Percentiles rank a stretch among this genome's conserved stretches.
phyloP scores from a whole-genome alignment of 2,329 filamentous ascomycete species.

The Metarhizium robertsii region DNA sequence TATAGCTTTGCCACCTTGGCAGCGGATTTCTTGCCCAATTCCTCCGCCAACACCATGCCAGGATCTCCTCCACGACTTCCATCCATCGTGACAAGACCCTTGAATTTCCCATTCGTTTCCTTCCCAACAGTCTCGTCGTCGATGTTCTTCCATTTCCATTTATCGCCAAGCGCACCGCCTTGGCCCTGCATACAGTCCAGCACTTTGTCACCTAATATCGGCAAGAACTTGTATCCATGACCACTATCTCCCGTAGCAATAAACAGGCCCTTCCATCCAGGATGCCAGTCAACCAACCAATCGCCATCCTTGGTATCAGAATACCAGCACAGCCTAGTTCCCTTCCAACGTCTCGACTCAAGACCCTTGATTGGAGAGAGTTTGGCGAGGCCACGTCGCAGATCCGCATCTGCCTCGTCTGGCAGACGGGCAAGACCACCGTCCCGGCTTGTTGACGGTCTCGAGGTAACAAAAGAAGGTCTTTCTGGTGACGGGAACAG shows the following conservation, averaged over 20 bases:
- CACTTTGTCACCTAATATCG: slow-evolving; percentile 54
- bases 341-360: slow-evolving; percentile 48
- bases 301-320: slow-evolving; percentile 63
- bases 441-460: slow-evolving; percentile 25
- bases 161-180: slow-evolving; percentile 41
- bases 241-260: slow-evolving; percentile 55
- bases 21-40: slow-evolving; percentile 19
- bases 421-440: slow-evolving; percentile 41
- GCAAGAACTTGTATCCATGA: slow-evolving; percentile 61
- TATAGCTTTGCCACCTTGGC: neutral
- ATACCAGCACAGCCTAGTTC: slow-evolving; percentile 65
- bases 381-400: slow-evolving; percentile 50
- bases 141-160: slow-evolving; percentile 57
- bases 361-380: slow-evolving; percentile 50
- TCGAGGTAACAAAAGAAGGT: slow-evolving; percentile 23
- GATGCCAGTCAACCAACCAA: slow-evolving; percentile 64
- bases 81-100: slow-evolving; percentile 38
- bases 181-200: slow-evolving; percentile 42
- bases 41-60: slow-evolving; percentile 36
- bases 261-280: slow-evolving; percentile 48
- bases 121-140: slow-evolving; percentile 24
- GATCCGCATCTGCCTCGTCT: slow-evolving; percentile 48
- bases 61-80: slow-evolving; percentile 41
- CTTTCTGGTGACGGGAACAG: slow-evolving; percentile 16
- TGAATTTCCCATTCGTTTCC: slow-evolving; percentile 26